phyloP scores from a whole-genome alignment of 345 rosid genomes.

The Acer yangbiense region DNA sequence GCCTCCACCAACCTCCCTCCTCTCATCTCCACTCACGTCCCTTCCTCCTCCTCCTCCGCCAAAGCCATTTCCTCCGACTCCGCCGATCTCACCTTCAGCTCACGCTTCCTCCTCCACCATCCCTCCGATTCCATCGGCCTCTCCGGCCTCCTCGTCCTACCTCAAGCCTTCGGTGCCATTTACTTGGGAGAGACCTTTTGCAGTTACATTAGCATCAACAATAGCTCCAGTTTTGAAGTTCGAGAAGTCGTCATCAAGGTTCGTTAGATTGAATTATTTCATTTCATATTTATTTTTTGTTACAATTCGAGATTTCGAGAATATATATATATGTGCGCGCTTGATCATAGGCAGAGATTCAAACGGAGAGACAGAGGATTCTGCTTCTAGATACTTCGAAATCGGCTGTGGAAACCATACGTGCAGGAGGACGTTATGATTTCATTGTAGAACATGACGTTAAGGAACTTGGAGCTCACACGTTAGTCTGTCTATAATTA shows the following conservation, averaged over 20 bases:
- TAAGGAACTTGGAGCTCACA: constrained; percentile 98
- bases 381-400: constrained; percentile 86
- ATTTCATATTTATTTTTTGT: too few species aligned
- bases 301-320: too few species aligned
- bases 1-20: constrained; percentile 65
- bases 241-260: constrained; percentile 75
- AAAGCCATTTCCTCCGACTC: constrained; percentile 36
- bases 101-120: constrained; percentile 62
- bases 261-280: too few species aligned
- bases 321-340: too few species aligned
- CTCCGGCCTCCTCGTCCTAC: constrained; percentile 95
- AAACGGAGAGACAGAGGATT: constrained; percentile 91
- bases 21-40: constrained; percentile 24
- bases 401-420: constrained; percentile 80
- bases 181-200: constrained; percentile 94
- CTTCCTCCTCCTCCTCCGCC: constrained; percentile 16
- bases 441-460: constrained; percentile 97
- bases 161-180: constrained; percentile 96
- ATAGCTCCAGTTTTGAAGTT: constrained; percentile 82
- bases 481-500: constrained; percentile 41
- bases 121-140: constrained; percentile 86
- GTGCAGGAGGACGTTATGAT: constrained; percentile 90
- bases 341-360: constrained; percentile 66
- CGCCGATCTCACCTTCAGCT: constrained; percentile 74
- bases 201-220: constrained; percentile 91